Conservation (phyloP, 768 basidiomycete genomes). For the Phaeotremella fagi region DNA sequence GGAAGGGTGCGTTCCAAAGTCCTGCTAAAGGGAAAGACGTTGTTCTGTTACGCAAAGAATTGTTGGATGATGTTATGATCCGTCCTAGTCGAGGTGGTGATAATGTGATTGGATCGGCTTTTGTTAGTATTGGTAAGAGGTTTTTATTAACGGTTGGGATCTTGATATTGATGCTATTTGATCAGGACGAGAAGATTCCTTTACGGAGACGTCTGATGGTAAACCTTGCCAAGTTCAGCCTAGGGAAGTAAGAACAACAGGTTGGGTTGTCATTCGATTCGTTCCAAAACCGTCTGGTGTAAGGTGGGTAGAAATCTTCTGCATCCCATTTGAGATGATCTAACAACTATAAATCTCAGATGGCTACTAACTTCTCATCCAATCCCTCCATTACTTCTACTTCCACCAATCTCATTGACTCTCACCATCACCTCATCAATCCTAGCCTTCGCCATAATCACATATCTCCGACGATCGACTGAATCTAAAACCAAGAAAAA, state of each 20-base stretch:
- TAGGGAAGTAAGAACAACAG: slow-evolving; percentile 44
- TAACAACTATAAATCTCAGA: slow-evolving; percentile 9
- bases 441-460: slow-evolving; percentile 38
- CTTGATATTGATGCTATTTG: not conserved
- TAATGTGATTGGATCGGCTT: slow-evolving; percentile 23
- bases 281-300: slow-evolving; percentile 42
- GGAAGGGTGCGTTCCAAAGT: slow-evolving; percentile 15
- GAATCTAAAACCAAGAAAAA: slow-evolving; percentile 6
- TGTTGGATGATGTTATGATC: slow-evolving; percentile 41
- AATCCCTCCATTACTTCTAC: slow-evolving; percentile 40
- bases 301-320: slow-evolving; percentile 25
- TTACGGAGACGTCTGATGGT: slow-evolving; percentile 14
- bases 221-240: slow-evolving; percentile 12
- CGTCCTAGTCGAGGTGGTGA: slow-evolving; percentile 16
- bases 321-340: not conserved
- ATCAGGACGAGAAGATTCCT: slow-evolving; percentile 38
- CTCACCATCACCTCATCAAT: slow-evolving; percentile 42
- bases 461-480: slow-evolving; percentile 14
- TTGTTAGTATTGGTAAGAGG: slow-evolving; percentile 40
- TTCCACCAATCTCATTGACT: slow-evolving; percentile 42
- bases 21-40: slow-evolving; percentile 27
- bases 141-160: not conserved
- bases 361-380: slow-evolving; percentile 44
- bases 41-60: slow-evolving; percentile 29
- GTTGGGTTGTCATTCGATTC: slow-evolving; percentile 46